Conservation (phyloP, 352 stramenopile genomes). For the Globisporangium polare region DNA sequence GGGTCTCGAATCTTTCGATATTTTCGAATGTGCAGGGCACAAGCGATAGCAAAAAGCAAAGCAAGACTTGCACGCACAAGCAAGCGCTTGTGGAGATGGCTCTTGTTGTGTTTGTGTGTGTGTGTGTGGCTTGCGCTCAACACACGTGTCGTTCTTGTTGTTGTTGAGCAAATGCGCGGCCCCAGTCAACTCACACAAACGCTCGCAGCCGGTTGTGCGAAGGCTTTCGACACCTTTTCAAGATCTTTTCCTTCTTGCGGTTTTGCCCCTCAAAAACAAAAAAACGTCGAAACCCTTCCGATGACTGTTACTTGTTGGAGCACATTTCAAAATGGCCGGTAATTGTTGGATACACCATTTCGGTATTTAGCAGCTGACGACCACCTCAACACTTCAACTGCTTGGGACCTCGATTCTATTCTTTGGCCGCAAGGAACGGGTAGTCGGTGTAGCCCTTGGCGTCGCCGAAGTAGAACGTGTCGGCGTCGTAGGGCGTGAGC, state of each 20-base stretch:
- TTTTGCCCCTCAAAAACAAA: background rate
- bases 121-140: too few species aligned
- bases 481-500: slow-evolving; percentile 25
- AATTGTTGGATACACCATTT: background rate
- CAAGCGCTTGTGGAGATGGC: background rate
- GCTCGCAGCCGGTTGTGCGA: too few species aligned
- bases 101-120: background rate
- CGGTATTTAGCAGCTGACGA: too few species aligned
- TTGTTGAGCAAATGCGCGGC: background rate
- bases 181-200: background rate
- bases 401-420: background rate
- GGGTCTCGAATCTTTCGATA: slow-evolving; percentile 1
- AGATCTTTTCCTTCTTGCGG: background rate
- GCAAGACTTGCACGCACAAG: background rate
- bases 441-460: slow-evolving; percentile 34
- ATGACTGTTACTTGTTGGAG: too few species aligned
- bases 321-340: too few species aligned
- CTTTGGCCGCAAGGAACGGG: slow-evolving; percentile 14
- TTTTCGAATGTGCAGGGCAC: background rate
- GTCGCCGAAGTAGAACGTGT: slow-evolving; percentile 26
- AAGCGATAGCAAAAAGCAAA: background rate
- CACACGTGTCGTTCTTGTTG: background rate
- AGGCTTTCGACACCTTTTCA: background rate
- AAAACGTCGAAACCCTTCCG: background rate
- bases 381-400: too few species aligned